These are phyloP conservation scores for Apiospora saccharicola DNA, from an alignment of 2,329 filamentous ascomycete species.

Conservation along the genomic window DNA sequence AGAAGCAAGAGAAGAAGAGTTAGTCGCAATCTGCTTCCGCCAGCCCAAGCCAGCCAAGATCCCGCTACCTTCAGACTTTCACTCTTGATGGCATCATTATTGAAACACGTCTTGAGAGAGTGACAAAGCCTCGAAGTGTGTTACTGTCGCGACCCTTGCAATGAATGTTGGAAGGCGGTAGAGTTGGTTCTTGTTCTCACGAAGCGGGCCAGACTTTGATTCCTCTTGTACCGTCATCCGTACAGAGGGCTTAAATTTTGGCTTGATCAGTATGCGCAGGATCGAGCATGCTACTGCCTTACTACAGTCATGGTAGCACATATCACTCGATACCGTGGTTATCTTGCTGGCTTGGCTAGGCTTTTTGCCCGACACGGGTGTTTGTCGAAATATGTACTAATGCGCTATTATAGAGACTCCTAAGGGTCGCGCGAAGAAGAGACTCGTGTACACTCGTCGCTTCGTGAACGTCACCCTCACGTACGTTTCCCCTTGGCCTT, in stretches of 20 bases:
- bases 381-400: background rate
- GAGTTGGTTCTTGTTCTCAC: background rate
- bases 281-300: background rate
- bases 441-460: slow-evolving; percentile 65
- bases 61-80: background rate
- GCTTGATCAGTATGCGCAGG: background rate
- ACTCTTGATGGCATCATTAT: background rate
- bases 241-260: background rate
- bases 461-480: slow-evolving; percentile 99
- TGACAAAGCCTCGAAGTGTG: background rate
- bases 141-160: background rate
- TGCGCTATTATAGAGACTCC: slow-evolving; percentile 6
- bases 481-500: background rate
- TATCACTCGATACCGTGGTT: background rate
- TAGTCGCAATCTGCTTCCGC: slow-evolving; percentile 1
- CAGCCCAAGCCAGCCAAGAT: background rate
- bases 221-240: background rate
- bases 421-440: slow-evolving; percentile 24
- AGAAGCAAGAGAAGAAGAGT: slow-evolving; percentile 81
- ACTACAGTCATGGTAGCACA: background rate
- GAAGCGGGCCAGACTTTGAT: background rate
- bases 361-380: background rate
- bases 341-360: background rate
- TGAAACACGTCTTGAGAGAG: too few species aligned
- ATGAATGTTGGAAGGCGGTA: background rate